Evolutionary conservation across 2,329 filamentous ascomycete species (phyloP).

Genomic region (Neoarthrinium moseri): DNA sequence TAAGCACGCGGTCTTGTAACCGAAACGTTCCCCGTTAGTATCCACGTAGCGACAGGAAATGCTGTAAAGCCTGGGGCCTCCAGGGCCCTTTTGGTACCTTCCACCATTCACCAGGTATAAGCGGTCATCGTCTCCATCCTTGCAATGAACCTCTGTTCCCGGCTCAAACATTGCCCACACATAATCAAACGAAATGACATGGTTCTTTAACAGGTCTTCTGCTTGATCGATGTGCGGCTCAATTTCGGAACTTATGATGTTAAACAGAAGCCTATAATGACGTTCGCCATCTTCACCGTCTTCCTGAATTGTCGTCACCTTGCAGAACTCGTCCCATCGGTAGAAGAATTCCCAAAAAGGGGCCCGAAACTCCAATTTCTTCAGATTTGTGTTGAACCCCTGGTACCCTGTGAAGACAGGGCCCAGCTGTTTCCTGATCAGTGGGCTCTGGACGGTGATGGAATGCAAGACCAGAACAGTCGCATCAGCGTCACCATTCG

Average conservation of each 20-base stretch:
- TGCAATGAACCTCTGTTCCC: constrained; percentile 23
- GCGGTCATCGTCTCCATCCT: constrained; percentile 37
- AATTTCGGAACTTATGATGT: constrained; percentile 49
- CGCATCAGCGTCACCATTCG: background rate
- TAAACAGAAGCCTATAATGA: constrained; percentile 46
- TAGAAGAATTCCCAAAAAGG: constrained; percentile 67
- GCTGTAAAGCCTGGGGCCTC: constrained; percentile 36
- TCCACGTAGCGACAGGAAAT: constrained; percentile 43
- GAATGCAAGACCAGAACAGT: constrained; percentile 47
- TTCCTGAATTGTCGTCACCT: constrained; percentile 36
- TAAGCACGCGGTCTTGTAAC: constrained; percentile 16
- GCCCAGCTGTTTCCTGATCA: constrained; percentile 55
- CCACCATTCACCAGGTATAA: constrained; percentile 36
- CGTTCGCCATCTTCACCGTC: constrained; percentile 43
- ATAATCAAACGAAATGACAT: constrained; percentile 52
- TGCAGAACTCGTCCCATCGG: constrained; percentile 53
- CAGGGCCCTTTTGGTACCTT: constrained; percentile 34
- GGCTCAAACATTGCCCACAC: constrained; percentile 55
- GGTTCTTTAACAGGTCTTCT: constrained; percentile 50
- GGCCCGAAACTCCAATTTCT: constrained; percentile 58
- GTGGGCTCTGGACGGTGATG: constrained; percentile 62
- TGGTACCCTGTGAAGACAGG: constrained; percentile 57
- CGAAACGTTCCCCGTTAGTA: constrained; percentile 47
- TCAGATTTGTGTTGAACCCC: constrained; percentile 56
- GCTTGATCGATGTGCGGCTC: constrained; percentile 46